Conservation (phyloP, 2,329 filamentous ascomycete genomes). For the Colletotrichum karsti region DNA sequence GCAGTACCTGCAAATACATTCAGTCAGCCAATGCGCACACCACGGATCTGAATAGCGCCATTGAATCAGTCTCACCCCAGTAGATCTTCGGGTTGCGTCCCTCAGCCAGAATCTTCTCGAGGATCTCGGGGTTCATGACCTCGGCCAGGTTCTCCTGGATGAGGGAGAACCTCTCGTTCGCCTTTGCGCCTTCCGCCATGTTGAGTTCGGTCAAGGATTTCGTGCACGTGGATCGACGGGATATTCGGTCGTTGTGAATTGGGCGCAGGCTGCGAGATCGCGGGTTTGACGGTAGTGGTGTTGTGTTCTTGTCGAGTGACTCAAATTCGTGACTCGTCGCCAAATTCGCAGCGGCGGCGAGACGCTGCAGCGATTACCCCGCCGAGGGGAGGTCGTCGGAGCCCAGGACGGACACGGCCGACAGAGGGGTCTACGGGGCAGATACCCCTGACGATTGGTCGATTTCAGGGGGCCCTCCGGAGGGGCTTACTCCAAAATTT, state of each 20-base stretch:
- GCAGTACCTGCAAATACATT: constrained; percentile 66
- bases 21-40: constrained; percentile 8
- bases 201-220: not conserved
- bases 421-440: constrained; percentile 27
- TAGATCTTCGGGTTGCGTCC: constrained; percentile 81
- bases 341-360: constrained; percentile 5
- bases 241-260: not conserved
- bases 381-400: constrained; percentile 29
- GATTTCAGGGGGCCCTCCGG: constrained; percentile 1
- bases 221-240: not conserved
- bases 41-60: not conserved
- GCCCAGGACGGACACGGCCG: constrained; percentile 15
- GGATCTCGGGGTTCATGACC: constrained; percentile 84
- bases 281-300: not conserved
- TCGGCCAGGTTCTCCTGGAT: constrained; percentile 86
- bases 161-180: constrained; percentile 73
- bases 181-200: constrained; percentile 43
- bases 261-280: not conserved
- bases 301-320: constrained; percentile 7
- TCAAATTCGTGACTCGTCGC: constrained; percentile 19
- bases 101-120: constrained; percentile 76
- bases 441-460: constrained; percentile 20
- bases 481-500: not conserved
- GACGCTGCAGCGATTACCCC: constrained; percentile 28
- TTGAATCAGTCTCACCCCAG: constrained; percentile 68